Percentiles rank a stretch among this genome's conserved stretches.
These are phyloP conservation scores for Yueomyces sp. DNA, from an alignment of 805 yeast genomes.

Conservation along the genomic window DNA sequence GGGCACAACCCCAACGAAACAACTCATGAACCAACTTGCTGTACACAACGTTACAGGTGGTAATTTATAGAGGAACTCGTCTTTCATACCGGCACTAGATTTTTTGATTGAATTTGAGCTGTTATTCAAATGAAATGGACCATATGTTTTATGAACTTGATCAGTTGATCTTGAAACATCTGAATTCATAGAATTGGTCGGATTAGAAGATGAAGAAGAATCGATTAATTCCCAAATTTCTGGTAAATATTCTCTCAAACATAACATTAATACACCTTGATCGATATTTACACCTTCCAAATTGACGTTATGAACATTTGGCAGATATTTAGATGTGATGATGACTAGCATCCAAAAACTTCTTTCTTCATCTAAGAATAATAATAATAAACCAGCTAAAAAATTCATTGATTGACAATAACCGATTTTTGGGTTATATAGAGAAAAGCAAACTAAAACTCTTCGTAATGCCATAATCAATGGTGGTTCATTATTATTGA, in stretches of 20 bases:
- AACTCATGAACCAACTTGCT: conserved; percentile 96
- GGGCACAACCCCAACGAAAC: conserved; percentile 84
- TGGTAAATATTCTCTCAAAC: conserved; percentile 75
- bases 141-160: neutral
- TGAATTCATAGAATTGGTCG: neutral
- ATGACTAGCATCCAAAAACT: conserved; percentile 95
- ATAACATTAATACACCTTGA: conserved; percentile 86
- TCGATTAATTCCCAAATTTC: conserved; percentile 53
- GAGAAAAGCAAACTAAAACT: conserved; percentile 72
- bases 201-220: conserved; percentile 7
- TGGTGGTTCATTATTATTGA: conserved; percentile 37
- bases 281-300: conserved; percentile 91
- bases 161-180: neutral
- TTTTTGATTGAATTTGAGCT: neutral
- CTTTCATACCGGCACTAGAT: conserved; percentile 3
- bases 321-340: conserved; percentile 70
- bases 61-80: conserved; percentile 50
- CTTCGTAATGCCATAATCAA: conserved; percentile 63
- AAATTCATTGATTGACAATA: conserved; percentile 94
- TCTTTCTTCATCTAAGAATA: conserved; percentile 80
- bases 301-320: conserved; percentile 82
- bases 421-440: conserved; percentile 79
- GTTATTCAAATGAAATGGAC: neutral
- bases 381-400: conserved; percentile 70
- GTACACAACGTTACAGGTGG: conserved; percentile 92